Conservation (phyloP, 192 early-diverging fungal species). For the Entophlyctis helioformis region DNA sequence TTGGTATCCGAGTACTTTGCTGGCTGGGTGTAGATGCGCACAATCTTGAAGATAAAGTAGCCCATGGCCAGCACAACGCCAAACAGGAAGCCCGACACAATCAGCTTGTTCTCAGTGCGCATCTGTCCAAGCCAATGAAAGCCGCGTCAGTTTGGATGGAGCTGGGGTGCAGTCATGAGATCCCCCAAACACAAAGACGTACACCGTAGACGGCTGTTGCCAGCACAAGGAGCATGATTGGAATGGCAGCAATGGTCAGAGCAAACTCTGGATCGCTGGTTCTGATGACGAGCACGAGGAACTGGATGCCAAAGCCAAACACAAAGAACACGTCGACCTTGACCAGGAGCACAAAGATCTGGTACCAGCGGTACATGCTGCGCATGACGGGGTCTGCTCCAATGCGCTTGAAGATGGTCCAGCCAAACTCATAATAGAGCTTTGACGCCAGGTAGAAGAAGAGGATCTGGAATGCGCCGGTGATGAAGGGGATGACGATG, state of each 20-base stretch:
- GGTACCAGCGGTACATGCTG: conserved; percentile 40
- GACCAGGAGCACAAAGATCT: conserved; percentile 65
- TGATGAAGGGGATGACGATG: conserved; percentile 43
- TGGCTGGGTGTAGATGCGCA: conserved; percentile 32
- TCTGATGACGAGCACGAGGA: conserved; percentile 44
- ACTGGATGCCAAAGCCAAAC: conserved; percentile 57
- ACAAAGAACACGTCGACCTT: conserved; percentile 78
- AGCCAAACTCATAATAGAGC: conserved; percentile 39
- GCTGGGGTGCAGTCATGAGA: neutral
- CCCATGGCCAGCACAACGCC: conserved; percentile 43
- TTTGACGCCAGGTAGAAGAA: conserved; percentile 21
- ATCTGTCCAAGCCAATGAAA: conserved; percentile 13
- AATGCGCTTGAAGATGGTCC: conserved; percentile 42
- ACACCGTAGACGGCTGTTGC: conserved; percentile 51
- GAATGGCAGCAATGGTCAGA: conserved; percentile 41
- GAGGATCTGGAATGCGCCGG: conserved; percentile 35
- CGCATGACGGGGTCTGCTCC: conserved; percentile 38
- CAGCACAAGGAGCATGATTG: conserved; percentile 44
- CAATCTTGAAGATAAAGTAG: conserved; percentile 61
- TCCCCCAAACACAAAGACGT: neutral
- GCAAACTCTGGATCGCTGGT: conserved; percentile 22
- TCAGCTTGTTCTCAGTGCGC: conserved; percentile 43
- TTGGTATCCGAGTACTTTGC: conserved; percentile 23
- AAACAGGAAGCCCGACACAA: conserved; percentile 43
- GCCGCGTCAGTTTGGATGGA: neutral